A percentile compares a stretch with the other conserved stretches of the same genome.
These are phyloP conservation scores for Nevesoporus exiguus DNA, from an alignment of 768 basidiomycete genomes.

Conservation along the genomic window DNA sequence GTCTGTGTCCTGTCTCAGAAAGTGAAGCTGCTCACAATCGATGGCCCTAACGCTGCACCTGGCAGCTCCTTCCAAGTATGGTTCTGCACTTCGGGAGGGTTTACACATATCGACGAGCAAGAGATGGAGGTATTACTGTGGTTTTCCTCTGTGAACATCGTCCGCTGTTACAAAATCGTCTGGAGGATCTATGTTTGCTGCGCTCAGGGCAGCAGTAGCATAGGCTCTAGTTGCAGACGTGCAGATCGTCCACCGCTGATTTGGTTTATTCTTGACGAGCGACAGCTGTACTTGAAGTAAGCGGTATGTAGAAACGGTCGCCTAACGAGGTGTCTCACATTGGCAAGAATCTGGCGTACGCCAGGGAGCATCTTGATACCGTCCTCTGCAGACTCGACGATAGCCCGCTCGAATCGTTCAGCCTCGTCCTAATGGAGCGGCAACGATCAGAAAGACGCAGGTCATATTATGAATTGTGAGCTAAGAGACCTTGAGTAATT, in stretches of 20 bases:
- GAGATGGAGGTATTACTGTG: constrained; percentile 42
- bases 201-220: constrained; percentile 65
- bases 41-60: constrained; percentile 57
- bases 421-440: constrained; percentile 54
- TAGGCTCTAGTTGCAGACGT: constrained; percentile 81
- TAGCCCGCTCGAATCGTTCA: constrained; percentile 74
- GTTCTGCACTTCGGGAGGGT: constrained; percentile 61
- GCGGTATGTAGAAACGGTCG: not conserved
- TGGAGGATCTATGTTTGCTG: constrained; percentile 64
- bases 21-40: constrained; percentile 19
- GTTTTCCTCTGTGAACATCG: constrained; percentile 81
- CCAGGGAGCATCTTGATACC: constrained; percentile 77
- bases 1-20: not conserved
- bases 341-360: constrained; percentile 53
- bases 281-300: constrained; percentile 27
- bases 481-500: constrained; percentile 60
- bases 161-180: constrained; percentile 81
- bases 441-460: constrained; percentile 1
- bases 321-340: constrained; percentile 35
- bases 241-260: constrained; percentile 82
- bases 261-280: constrained; percentile 36
- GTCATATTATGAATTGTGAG: not conserved
- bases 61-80: constrained; percentile 84
- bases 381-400: constrained; percentile 55
- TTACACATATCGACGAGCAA: not conserved